Base-by-base conservation (phyloP, 1,284 basidiomycete species). In the Ceratobasidium sp. region DNA sequence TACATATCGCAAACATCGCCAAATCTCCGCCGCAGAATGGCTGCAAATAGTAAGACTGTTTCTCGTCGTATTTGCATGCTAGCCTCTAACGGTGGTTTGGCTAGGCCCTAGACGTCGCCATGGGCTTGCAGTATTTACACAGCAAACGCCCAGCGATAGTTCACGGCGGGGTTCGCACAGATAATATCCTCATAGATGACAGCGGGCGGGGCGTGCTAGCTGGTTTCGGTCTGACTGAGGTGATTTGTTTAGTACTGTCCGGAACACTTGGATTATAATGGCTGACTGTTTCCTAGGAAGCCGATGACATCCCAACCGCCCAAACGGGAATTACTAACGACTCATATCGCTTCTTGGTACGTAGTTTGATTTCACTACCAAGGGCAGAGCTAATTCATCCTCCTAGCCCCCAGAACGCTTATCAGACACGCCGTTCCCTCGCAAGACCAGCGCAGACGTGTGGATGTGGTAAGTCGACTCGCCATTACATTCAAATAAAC, bases 91-190 rank as follows among this genome's bases (percentile, higher is more conserved):
- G 33, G 33, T 33, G 33, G 33, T 33, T 33, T 33, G 33, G 33
- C 33, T 48, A 61, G 57, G n/a, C 57, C 9, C 57, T 26, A 5
- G 69, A 71, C 38, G 69, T 42, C 4, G 69, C 69, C 33, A 17
- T 71, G 2, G 69, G 54, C 10, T 54, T 71, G 17, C 52, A 44
- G n/a, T 71, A 70, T 56, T 38, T 70, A 13, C 67, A 70, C 23
- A 40, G 56, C n/a, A 48, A 33, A 33, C 28, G 54, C n/a, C 23
- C 67, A 3, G 26, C 67, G n/a, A 28, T 70, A 3, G 67, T 70
- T 7, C 67, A 70, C 26, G 54, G 28, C 38, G 52, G 52, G 4
- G 40, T 70, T n/a, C 28, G 67, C 48, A 28, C 26, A 5, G 50
- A 56, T 13, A 70, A 70, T n/a, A 56, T 70, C 20, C 52, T 70